These are phyloP conservation scores for Albugo laibachii DNA, from an alignment of 352 stramenopile genomes.

Conservation along the genomic window DNA sequence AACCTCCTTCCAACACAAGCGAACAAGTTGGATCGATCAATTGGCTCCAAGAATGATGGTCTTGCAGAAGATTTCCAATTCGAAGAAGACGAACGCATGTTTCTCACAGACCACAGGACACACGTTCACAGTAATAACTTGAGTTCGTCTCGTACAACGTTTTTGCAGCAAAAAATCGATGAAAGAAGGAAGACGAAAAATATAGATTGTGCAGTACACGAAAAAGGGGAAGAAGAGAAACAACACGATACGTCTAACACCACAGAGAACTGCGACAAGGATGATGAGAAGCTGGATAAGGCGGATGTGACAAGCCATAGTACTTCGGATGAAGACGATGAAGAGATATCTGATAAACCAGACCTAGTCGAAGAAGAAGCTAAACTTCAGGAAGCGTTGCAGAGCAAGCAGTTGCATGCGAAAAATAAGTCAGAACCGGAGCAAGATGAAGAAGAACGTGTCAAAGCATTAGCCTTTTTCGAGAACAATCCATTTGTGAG, in stretches of 20 bases:
- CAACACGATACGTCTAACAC: not conserved
- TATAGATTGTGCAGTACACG: slow-evolving; percentile 9
- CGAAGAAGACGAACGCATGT: slow-evolving; percentile 51
- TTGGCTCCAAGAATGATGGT: not conserved
- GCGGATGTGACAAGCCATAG: slow-evolving; percentile 16
- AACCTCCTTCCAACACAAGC: slow-evolving; percentile 10
- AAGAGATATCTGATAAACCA: slow-evolving; percentile 27
- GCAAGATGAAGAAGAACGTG: slow-evolving; percentile 54
- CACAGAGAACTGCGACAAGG: slow-evolving; percentile 7
- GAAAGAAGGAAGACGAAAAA: slow-evolving; percentile 48
- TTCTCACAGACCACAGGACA: slow-evolving; percentile 64
- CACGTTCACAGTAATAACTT: slow-evolving; percentile 15
- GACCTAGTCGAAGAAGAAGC: slow-evolving; percentile 64
- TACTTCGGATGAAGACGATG: slow-evolving; percentile 15
- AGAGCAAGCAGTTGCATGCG: slow-evolving; percentile 12
- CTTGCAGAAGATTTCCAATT: slow-evolving; percentile 79
- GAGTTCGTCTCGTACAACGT: slow-evolving; percentile 50
- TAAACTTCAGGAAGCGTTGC: slow-evolving; percentile 37
- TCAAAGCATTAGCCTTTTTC: slow-evolving; percentile 67
- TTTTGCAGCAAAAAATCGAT: slow-evolving; percentile 74
- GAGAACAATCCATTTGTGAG: slow-evolving; percentile 58
- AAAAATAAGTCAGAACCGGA: slow-evolving; percentile 29
- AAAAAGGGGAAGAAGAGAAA: slow-evolving; percentile 16
- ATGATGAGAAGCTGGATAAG: slow-evolving; percentile 7
- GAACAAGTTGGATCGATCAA: not conserved